Evolutionary conservation across 2,329 filamentous ascomycete species (phyloP).

Genomic region (Scedosporium minutisporum): DNA sequence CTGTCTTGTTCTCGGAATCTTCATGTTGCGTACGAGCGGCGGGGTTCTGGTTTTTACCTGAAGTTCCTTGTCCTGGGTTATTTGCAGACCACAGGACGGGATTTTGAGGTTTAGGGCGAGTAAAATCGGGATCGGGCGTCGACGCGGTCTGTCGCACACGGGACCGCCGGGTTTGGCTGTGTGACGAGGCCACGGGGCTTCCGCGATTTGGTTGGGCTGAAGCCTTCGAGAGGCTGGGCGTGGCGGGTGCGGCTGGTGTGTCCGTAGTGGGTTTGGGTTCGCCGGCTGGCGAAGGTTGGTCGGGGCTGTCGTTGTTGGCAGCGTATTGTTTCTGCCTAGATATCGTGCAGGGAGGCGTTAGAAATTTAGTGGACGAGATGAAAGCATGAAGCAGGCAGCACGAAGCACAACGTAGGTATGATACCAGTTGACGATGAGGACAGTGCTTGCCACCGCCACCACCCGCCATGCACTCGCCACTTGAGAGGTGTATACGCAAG

Average conservation of each 20-base stretch:
- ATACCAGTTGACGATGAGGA: no score
- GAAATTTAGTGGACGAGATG: no score
- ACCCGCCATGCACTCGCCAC: not conserved
- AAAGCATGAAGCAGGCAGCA: no score
- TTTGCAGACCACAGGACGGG: not conserved
- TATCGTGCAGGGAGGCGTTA: not conserved
- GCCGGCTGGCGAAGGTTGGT: not conserved
- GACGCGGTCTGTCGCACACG: not conserved
- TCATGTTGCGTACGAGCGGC: not conserved
- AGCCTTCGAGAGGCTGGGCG: not conserved
- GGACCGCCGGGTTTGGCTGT: not conserved
- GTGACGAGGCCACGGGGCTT: conserved; percentile 1
- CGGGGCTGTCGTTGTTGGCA: not conserved
- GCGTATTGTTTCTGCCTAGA: not conserved
- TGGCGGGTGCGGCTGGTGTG: not conserved
- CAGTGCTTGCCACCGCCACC: not conserved
- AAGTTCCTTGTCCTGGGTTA: not conserved
- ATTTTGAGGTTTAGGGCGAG: not conserved
- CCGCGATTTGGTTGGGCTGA: not conserved
- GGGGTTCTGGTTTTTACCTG: not conserved
- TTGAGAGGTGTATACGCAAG: not conserved
- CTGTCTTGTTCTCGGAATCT: not conserved
- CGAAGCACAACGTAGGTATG: no score
- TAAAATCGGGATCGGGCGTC: not conserved
- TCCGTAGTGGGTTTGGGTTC: not conserved